Base-by-base conservation (phyloP, 441 rosid species). In the Jatropha podagrica region DNA sequence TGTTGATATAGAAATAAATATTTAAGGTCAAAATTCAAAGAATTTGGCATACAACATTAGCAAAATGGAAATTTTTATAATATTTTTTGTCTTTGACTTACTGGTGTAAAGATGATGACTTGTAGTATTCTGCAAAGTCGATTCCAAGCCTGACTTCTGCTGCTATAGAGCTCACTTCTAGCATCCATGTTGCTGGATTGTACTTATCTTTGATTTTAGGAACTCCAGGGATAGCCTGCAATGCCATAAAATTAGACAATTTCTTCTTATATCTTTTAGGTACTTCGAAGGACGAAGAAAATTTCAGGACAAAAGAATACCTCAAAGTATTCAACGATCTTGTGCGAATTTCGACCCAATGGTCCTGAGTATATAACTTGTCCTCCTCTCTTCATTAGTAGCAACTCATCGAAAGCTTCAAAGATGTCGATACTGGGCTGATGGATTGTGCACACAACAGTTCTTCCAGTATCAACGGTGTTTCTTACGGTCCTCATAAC, bases 391-490 rank as follows among this genome's bases (percentile, higher is more conserved):
- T 90, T 92, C 76, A 91, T 79, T 15, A 89, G 78, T 68, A 89
- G 75, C 81, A 91, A 71, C 91, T 89, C 90, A 74, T 92, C 95
- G 69, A 90, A 92, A 9, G 97, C 80, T 77, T 92, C 95, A 60
- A 92, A 92, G 63, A 92, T 88, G 71, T 90, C 89, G 37, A 89
- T 89, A 67, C 93, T 89, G 5, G 93, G 93, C 75, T 91, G 96
- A 71, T 91, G 93, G 68, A 87, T 87, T 44, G 96, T 91, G 76
- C 91, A 91, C 0, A 91, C 92, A 1, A 89, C 88, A 40, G 96
- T 91, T 81, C 96, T 80, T 81, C 94, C 96, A 18, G 92, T 91
- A 13, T 88, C 91, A 17, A 80, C 92, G 0, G 88, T 85, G 65
- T 91, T 91, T 81, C 87, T 88, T 74, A 88, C 96, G 37, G 88